A percentile compares a stretch with the other conserved stretches of the same genome.
Evolutionary conservation across 306 rosid genomes (phyloP).

Genomic region (Vigna unguiculata): DNA sequence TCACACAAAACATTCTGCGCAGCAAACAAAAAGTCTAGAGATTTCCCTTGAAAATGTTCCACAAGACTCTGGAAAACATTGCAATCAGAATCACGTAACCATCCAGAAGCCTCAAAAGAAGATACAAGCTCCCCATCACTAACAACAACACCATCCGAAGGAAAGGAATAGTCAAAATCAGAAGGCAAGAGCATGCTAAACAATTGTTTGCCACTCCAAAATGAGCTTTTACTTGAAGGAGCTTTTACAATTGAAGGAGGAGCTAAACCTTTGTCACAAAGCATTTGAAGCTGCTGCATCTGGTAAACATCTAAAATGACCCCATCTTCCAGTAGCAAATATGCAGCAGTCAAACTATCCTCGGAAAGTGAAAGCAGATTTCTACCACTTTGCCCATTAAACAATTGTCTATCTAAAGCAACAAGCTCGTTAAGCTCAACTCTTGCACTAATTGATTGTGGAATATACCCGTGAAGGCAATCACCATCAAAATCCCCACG

Average conservation of each 20-base stretch:
- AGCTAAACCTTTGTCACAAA: constrained; percentile 46
- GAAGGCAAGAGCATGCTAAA: constrained; percentile 82
- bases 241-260: constrained; percentile 70
- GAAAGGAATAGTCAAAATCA: constrained; percentile 63
- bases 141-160: constrained; percentile 60
- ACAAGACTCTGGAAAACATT: constrained; percentile 73
- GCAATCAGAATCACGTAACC: constrained; percentile 71
- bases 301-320: constrained; percentile 60
- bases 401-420: constrained; percentile 77
- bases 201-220: constrained; percentile 89
- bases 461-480: constrained; percentile 94
- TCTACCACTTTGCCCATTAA: constrained; percentile 87
- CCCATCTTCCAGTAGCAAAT: constrained; percentile 74
- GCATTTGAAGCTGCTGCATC: constrained; percentile 90
- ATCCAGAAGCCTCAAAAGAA: constrained; percentile 75
- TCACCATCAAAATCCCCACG: constrained; percentile 99
- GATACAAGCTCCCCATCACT: constrained; percentile 73
- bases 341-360: constrained; percentile 90
- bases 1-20: constrained; percentile 88
- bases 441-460: constrained; percentile 78
- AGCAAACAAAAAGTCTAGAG: constrained; percentile 64
- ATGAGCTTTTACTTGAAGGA: constrained; percentile 52
- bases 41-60: constrained; percentile 54
- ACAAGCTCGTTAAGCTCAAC: constrained; percentile 89
- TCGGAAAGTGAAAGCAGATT: constrained; percentile 87